Percentiles rank a stretch among this genome's conserved stretches.
These are phyloP conservation scores for Hypomontagnella submonticulosa DNA, from an alignment of 495 filamentous ascomycete species.

Conservation along the genomic window DNA sequence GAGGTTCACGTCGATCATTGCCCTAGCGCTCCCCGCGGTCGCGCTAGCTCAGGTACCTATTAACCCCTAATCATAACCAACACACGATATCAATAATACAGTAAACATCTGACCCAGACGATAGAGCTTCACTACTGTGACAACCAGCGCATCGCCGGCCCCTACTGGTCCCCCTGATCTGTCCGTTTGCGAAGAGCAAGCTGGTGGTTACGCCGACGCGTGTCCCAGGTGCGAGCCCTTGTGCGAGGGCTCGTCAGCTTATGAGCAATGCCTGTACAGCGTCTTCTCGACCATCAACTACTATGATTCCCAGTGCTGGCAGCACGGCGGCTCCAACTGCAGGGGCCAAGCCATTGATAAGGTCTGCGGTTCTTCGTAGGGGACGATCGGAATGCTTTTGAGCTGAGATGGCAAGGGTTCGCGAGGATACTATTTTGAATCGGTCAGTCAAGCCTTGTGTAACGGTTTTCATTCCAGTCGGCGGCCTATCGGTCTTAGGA, in stretches of 20 bases:
- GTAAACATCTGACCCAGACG: background rate
- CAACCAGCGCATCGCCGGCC: background rate
- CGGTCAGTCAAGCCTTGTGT: too few species aligned
- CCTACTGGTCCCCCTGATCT: constrained; percentile 13
- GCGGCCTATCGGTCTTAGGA: too few species aligned
- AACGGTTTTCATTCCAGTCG: too few species aligned
- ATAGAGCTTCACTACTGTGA: background rate
- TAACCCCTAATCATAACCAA: background rate
- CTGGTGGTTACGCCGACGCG: constrained; percentile 21
- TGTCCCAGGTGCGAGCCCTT: constrained; percentile 8
- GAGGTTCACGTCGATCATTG: constrained; percentile 8
- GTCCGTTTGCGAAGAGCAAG: constrained; percentile 11
- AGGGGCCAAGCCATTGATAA: background rate
- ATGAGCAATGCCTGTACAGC: constrained; percentile 18
- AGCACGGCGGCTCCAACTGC: constrained; percentile 20
- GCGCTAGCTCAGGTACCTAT: constrained; percentile 15
- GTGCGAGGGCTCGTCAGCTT: constrained; percentile 4
- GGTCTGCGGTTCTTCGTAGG: constrained; percentile 14
- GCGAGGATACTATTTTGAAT: background rate
- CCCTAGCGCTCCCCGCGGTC: background rate
- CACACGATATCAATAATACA: background rate
- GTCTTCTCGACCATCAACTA: constrained; percentile 16
- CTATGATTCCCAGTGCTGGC: constrained; percentile 20
- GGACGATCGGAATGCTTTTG: too few species aligned
- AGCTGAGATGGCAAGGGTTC: too few species aligned